Base-by-base conservation (phyloP, 371 early-diverging fungal species). In the Zancudomyces culisetae region DNA sequence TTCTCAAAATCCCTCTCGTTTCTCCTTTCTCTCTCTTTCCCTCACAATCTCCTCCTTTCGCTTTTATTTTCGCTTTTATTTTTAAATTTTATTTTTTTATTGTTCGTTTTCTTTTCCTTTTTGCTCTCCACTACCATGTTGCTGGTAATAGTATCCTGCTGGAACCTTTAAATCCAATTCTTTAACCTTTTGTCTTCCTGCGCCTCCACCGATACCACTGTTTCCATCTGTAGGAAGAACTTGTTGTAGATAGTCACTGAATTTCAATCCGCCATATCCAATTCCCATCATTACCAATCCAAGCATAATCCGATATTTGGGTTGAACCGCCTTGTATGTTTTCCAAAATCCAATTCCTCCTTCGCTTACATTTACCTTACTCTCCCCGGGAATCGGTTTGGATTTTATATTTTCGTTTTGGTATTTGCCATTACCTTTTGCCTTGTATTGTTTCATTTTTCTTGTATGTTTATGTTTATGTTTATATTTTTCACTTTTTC, bases 201-300 rank as follows among this genome's bases (percentile, higher is more conserved):
- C 63, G 19, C 53, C 59, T 18, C 21, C 28, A 43, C 55, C 48
- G 10, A 35, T 35, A n/a, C n/a, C n/a, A n/a, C n/a, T n/a, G n/a
- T n/a, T n/a, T n/a, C n/a, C n/a, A n/a, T n/a, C n/a, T n/a, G n/a
- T n/a, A n/a, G n/a, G n/a, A n/a, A n/a, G n/a, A n/a, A n/a, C n/a
- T n/a, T n/a, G n/a, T 49, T 64, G 62, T 23, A 65, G 57, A 48
- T 51, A 52, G 55, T 65, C 66, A 55, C 64, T 64, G 50, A 55
- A 58, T 57, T 63, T 63, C 41, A 65, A 39, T 12, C 66, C 66
- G 20, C 56, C 13, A 54, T 59, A 60, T 54, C 60, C 57, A 52
- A 65, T 54, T 23, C 55, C 64, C 64, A 65, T 64, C 51, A 62
- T 52, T 28, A 55, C 55, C 54, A 61, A 57, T 53, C 66, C 66